Evolutionary conservation across 169 alveolate genomes (phyloP), one percentile per base, ranked within the genome.

Genomic region (Cryptosporidium viatorum): DNA sequence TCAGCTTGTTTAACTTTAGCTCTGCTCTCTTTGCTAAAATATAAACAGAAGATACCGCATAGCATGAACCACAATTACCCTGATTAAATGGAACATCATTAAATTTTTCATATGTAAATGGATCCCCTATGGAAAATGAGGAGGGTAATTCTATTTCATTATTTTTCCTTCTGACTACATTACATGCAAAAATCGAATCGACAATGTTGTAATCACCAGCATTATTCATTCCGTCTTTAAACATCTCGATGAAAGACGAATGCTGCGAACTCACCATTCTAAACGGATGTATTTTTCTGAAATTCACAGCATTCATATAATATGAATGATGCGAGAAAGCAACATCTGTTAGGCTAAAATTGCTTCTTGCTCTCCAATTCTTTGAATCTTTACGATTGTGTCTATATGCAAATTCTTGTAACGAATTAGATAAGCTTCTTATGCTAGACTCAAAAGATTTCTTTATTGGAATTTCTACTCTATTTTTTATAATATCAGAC

Each of bases 11-110:
- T 60, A 96, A 86, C 65, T 69, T 52, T 45, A 97, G 93, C 85
- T 95, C 97, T 50, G 94, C 69, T 43, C 99, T 85, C 51, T 96
- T 96, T 70, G 95, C 97, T 16, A 97, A 91, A 29, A 92, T 92
- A 59, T 86, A 93, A 16, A 95, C 92, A 45, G 97, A 93, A 26
- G 99, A 91, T 65, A 95, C 91, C 23, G 97, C 96, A 93, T 97
- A 98, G 84, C 99, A 98, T 41, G 98, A 96, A 23, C 99, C 99
- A 86, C 99, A 98, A 35, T 95, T 94, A 37, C 96, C 97, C 86
- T 97, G 98, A 12, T 80, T 80, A 39, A 48, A 80, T 60, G 75
- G 75, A 29, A 48, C 4, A 29, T 80, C 89, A 16, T 39, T 26
- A 29, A 43, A 80, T n/a, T 80, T 41, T 0, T 65, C 48, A 9